Conservation (phyloP, 2,329 filamentous ascomycete genomes). For the Neoarthrinium moseri region DNA sequence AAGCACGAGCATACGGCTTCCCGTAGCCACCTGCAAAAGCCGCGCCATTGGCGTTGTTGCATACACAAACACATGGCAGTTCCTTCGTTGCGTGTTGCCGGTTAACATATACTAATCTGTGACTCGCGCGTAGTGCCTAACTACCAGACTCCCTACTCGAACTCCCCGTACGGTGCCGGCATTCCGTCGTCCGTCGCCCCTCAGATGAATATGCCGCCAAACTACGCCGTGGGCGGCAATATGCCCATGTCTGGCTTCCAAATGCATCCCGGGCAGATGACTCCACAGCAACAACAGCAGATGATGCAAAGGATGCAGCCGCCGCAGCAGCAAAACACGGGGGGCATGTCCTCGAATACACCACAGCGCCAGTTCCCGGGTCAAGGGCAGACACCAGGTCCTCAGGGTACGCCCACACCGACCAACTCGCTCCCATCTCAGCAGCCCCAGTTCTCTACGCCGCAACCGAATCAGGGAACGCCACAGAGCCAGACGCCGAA, state of each 20-base stretch:
- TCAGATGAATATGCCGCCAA: conserved; percentile 46
- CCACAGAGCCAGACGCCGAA: conserved; percentile 32
- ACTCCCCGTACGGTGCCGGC: conserved; percentile 54
- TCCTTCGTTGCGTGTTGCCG: conserved; percentile 5
- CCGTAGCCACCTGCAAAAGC: conserved; percentile 10
- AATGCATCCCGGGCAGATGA: conserved; percentile 51
- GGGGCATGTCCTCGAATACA: conserved; percentile 32
- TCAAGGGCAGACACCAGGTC: conserved; percentile 19
- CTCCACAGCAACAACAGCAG: conserved; percentile 38
- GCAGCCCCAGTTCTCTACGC: conserved; percentile 31
- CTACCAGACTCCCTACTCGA: conserved; percentile 58
- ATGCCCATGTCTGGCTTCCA: conserved; percentile 53
- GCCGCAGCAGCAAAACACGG: conserved; percentile 31
- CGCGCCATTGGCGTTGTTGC: conserved; percentile 7
- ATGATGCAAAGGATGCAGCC: conserved; percentile 13
- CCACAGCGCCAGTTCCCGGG: conserved; percentile 35
- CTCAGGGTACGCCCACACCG: conserved; percentile 34
- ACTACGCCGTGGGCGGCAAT: conserved; percentile 55
- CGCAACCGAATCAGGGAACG: conserved; percentile 27
- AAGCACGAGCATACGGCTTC: conserved; percentile 12
- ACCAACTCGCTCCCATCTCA: conserved; percentile 30
- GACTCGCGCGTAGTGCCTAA: conserved; percentile 43
- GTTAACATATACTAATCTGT: conserved; percentile 16
- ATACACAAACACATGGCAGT: not conserved
- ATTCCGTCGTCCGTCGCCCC: conserved; percentile 47